Conservation (phyloP, 2,329 filamentous ascomycete genomes). For the Coniochaeta hoffmannii region DNA sequence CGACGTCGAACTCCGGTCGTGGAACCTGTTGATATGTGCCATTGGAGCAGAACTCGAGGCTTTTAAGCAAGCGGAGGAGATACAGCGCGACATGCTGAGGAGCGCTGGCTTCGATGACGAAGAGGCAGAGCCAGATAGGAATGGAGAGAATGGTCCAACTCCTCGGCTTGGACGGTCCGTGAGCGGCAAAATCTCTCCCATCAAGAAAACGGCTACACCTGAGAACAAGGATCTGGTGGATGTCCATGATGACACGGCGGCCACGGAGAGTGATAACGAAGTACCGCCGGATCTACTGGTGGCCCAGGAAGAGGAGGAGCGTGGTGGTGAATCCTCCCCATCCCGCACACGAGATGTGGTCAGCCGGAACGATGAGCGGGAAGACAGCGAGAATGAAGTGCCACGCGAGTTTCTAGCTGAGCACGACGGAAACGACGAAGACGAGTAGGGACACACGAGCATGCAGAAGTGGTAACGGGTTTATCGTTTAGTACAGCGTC, state of each 20-base stretch:
- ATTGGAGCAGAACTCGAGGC: conserved; percentile 54
- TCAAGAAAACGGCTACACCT: conserved; percentile 12
- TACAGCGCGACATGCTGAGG: conserved; percentile 22
- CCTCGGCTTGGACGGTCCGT: conserved; percentile 13
- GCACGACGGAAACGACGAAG: conserved; percentile 20
- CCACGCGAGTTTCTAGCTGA: conserved; percentile 45
- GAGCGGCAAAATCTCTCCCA: conserved; percentile 5
- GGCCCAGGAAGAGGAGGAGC: conserved; percentile 16
- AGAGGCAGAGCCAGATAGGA: conserved; percentile 8
- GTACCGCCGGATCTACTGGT: conserved; percentile 33
- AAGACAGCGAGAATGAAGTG: conserved; percentile 39
- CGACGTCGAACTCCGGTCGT: conserved; percentile 52
- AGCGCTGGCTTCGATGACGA: conserved; percentile 21
- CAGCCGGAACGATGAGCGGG: conserved; percentile 9
- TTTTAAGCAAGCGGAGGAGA: conserved; percentile 22
- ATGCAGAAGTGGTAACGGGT: background rate
- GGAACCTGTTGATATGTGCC: conserved; percentile 69
- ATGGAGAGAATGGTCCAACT: conserved; percentile 8
- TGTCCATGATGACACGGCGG: conserved; percentile 15
- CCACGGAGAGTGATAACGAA: conserved; percentile 27
- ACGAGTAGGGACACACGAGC: background rate
- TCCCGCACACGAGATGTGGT: background rate
- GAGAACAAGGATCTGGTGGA: conserved; percentile 25
- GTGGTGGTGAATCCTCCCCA: conserved; percentile 7
- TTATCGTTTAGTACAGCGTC: conserved; percentile 8